phyloP scores from a whole-genome alignment of 1,284 basidiomycete genomes.

The Ganoderma lucidum region DNA sequence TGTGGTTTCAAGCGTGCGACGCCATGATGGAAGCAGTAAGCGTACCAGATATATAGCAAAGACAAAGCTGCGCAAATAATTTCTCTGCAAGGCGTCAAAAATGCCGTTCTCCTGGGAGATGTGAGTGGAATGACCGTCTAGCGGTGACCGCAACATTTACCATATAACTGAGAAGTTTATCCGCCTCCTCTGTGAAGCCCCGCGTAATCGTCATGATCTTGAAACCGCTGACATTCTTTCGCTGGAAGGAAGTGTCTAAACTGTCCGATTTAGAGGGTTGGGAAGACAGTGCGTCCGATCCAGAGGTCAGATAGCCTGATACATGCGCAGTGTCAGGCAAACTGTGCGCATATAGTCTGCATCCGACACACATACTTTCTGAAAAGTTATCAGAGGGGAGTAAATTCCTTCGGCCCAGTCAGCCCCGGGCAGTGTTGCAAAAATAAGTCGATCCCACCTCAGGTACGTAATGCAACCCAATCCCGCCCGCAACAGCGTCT shows the following conservation, averaged over 20 bases:
- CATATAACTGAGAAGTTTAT: slow-evolving; percentile 80
- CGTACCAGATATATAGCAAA: slow-evolving; percentile 83
- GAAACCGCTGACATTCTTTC: slow-evolving; percentile 58
- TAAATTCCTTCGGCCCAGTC: slow-evolving; percentile 57
- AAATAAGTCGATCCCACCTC: slow-evolving; percentile 51
- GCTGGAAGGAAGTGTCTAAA: slow-evolving; percentile 42
- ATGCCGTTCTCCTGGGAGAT: slow-evolving; percentile 76
- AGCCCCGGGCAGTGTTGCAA: neutral
- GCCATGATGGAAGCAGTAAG: neutral
- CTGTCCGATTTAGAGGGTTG: slow-evolving; percentile 46
- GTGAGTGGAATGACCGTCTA: neutral
- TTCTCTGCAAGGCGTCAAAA: slow-evolving; percentile 79
- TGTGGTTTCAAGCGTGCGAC: slow-evolving; percentile 1
- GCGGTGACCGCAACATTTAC: slow-evolving; percentile 47
- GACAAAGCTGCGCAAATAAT: slow-evolving; percentile 80
- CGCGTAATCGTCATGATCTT: slow-evolving; percentile 76
- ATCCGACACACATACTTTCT: slow-evolving; percentile 66
- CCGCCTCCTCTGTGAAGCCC: slow-evolving; percentile 81
- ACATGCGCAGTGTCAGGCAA: slow-evolving; percentile 20
- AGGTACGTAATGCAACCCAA: slow-evolving; percentile 81
- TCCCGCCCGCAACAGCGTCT: slow-evolving; percentile 76
- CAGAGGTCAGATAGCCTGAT: slow-evolving; percentile 64
- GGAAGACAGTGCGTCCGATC: slow-evolving; percentile 50
- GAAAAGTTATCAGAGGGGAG: slow-evolving; percentile 83
- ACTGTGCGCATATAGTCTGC: slow-evolving; percentile 22